A percentile compares a stretch with the other conserved stretches of the same genome.
Evolutionary conservation across 2,329 filamentous ascomycete genomes (phyloP).

Genomic region (Venturia carpophila): DNA sequence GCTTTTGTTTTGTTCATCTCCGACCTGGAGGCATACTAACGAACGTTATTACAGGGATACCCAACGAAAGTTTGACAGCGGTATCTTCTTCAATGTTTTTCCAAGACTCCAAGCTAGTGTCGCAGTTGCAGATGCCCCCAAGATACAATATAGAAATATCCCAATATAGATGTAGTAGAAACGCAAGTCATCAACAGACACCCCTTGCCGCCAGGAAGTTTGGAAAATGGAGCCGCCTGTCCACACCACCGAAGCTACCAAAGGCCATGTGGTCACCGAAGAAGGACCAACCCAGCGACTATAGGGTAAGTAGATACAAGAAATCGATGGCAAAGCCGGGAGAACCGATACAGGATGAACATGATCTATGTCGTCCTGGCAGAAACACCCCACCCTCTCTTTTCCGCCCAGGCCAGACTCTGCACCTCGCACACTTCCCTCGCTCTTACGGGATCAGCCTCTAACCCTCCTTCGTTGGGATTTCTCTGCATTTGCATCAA

Average conservation of each 20-base stretch:
- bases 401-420: slow-evolving; percentile 1
- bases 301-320: background rate
- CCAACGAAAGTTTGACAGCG: too few relatives aligned
- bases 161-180: background rate
- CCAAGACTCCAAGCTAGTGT: background rate
- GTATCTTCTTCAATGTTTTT: too few relatives aligned
- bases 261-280: background rate
- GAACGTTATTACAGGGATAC: too few relatives aligned
- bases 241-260: background rate
- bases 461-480: background rate
- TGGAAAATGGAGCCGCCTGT: background rate
- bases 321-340: background rate
- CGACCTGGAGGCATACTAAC: too few relatives aligned
- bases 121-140: background rate
- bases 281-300: background rate
- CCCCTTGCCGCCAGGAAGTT: background rate
- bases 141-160: background rate
- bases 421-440: slow-evolving; percentile 1
- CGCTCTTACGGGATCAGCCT: background rate
- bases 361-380: background rate
- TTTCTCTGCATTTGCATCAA: slow-evolving; percentile 4
- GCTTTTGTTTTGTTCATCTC: too few relatives aligned
- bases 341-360: background rate
- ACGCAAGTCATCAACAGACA: background rate
- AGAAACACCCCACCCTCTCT: background rate